Evolutionary conservation across 2,329 filamentous ascomycete genomes (phyloP).

Genomic region (Fonsecaea erecta): DNA sequence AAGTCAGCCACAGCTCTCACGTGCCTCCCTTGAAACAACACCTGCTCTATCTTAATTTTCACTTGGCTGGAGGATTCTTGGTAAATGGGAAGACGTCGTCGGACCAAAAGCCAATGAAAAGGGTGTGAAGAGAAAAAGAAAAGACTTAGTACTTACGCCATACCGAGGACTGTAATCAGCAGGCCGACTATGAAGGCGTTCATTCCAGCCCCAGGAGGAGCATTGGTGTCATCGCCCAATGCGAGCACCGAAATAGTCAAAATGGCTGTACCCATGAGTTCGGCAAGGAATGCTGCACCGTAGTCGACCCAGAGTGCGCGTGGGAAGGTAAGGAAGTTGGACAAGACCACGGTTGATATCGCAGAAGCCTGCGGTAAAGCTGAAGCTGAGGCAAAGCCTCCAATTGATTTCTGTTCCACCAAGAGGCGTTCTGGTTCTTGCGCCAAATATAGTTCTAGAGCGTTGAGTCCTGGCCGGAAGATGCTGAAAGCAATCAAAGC

Average conservation of each 20-base stretch:
- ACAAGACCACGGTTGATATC: slow-evolving; percentile 20
- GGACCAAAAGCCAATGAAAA: background rate
- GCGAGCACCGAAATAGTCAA: slow-evolving; percentile 51
- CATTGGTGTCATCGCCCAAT: slow-evolving; percentile 54
- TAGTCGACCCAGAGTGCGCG: slow-evolving; percentile 46
- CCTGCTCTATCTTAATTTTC: background rate
- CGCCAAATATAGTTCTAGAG: background rate
- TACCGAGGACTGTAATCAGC: slow-evolving; percentile 43
- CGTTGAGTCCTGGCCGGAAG: slow-evolving; percentile 44
- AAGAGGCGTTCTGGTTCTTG: background rate
- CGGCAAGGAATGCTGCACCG: slow-evolving; percentile 53
- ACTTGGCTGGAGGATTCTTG: background rate
- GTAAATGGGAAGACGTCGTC: background rate
- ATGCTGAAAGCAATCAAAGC: slow-evolving; percentile 53
- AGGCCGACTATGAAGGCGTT: slow-evolving; percentile 57
- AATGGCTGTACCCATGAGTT: slow-evolving; percentile 52
- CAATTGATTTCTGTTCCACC: background rate
- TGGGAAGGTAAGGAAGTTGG: slow-evolving; percentile 54
- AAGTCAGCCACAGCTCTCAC: background rate
- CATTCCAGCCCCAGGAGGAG: slow-evolving; percentile 57
- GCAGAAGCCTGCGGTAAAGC: background rate
- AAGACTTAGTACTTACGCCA: slow-evolving; percentile 30
- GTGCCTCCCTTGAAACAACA: background rate
- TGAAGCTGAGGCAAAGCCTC: background rate
- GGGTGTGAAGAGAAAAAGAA: background rate